Conservation (phyloP, 495 filamentous ascomycete species). For the Penicillium steckii region DNA sequence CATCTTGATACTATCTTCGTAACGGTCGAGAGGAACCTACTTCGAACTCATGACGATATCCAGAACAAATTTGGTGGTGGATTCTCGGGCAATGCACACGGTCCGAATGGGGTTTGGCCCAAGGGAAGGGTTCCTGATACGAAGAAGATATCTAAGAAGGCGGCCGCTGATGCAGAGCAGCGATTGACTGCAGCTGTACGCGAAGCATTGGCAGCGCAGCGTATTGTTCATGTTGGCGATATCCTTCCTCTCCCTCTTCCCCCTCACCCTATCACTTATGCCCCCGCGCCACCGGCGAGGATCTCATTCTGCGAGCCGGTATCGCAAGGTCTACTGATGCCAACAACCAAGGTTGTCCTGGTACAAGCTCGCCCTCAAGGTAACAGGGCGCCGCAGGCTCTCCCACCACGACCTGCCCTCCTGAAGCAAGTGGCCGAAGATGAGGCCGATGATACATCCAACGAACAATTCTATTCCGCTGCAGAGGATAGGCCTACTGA, state of each 20-base stretch:
- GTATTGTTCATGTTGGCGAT: conserved; percentile 81
- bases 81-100: conserved; percentile 38
- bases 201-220: conserved; percentile 64
- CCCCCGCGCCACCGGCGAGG: conserved; percentile 69
- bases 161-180: conserved; percentile 53
- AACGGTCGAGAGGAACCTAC: conserved; percentile 73
- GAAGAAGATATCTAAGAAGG: conserved; percentile 37
- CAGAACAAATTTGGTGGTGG: conserved; percentile 63
- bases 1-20: conserved; percentile 82
- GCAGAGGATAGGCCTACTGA: conserved; percentile 66
- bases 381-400: conserved; percentile 29
- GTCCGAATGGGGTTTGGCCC: conserved; percentile 38
- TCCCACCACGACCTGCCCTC: conserved; percentile 29
- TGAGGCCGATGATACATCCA: conserved; percentile 76
- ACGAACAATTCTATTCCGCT: conserved; percentile 86
- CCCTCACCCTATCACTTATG: conserved; percentile 87
- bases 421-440: conserved; percentile 64
- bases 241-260: conserved; percentile 78
- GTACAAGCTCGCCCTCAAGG: conserved; percentile 55
- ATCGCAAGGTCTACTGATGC: conserved; percentile 75
- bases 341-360: conserved; percentile 69
- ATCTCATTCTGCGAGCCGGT: conserved; percentile 70
- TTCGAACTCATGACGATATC: conserved; percentile 59
- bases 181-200: conserved; percentile 75
- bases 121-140: conserved; percentile 38